Evolutionary conservation across 1,284 basidiomycete species (phyloP), one percentile per base, ranked within the genome.

Genomic region (Takashimella tepidaria): DNA sequence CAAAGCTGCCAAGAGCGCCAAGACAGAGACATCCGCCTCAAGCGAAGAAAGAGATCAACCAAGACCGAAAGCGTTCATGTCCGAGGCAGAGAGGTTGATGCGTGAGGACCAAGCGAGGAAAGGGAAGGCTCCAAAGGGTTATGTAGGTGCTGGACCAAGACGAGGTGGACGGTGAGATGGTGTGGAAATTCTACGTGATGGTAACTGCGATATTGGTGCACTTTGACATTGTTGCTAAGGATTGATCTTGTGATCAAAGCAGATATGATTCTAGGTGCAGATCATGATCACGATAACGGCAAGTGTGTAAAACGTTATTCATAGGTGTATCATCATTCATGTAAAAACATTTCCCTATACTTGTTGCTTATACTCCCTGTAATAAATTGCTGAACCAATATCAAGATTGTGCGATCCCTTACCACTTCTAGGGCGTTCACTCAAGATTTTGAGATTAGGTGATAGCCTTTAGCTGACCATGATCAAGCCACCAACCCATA

Each of bases 61-160:
- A 53, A 81, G 81, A 23, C 72, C 79, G 27, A 78, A 83, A 25
- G 62, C 64, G 37, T 76, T 74, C 46, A 83, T 90, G 81, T 83
- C 84, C 59, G 88, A 87, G 20, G 86, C 88, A n/a, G 91, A 95
- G 75, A 79, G 82, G 57, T 76, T 95, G 54, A 91, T 93, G 57
- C 68, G 84, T 53, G 92, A 93, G 75, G 91, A 95, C 48, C 86
- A 88, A 74, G 88, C 89, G 70, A 79, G 88, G 64, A 91, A 91
- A 74, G 45, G 21, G 51, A 25, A 23, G 21, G 21, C 24, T 11
- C 31, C 31, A 16, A 8, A 37, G 16, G 31, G 31, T 8, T 37
- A 37, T 16, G 31, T 12, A 13, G 45, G 19, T 10, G 19, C 42
- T 12, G 21, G 23, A 20, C 19, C 45, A 20, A 6, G 45, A 10